phyloP scores from a whole-genome alignment of 345 rosid genomes.

The Gossypium raimondii region DNA sequence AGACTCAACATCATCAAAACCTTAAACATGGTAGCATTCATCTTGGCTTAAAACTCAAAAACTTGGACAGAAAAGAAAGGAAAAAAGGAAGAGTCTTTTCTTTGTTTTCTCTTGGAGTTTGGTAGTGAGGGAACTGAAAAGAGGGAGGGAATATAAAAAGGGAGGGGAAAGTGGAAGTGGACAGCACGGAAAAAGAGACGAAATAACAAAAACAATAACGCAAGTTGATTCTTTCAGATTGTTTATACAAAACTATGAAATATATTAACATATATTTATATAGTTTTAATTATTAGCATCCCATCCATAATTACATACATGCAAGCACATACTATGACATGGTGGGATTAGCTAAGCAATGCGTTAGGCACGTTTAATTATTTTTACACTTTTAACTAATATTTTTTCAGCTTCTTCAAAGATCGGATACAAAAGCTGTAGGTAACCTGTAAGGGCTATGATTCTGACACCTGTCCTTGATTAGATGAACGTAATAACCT shows the following conservation, averaged over 20 bases:
- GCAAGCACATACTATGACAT: not conserved
- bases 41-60: slow-evolving; percentile 17
- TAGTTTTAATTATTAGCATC: too few relatives aligned
- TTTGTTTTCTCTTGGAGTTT: not conserved
- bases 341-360: slow-evolving; percentile 13
- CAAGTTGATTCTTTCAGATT: slow-evolving; percentile 15
- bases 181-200: not conserved
- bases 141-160: slow-evolving; percentile 15
- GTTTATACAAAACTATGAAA: not conserved
- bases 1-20: slow-evolving; percentile 55
- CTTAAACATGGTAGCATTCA: slow-evolving; percentile 49
- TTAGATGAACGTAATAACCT: not conserved
- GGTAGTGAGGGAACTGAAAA: slow-evolving; percentile 16
- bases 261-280: not conserved
- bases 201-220: slow-evolving; percentile 5
- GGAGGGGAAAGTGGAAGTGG: slow-evolving; percentile 8
- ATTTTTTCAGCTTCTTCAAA: slow-evolving; percentile 14
- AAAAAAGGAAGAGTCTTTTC: too few relatives aligned
- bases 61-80: not conserved
- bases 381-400: too few relatives aligned
- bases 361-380: not conserved
- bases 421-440: not conserved
- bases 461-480: not conserved
- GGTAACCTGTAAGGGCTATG: not conserved
- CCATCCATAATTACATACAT: not conserved